Base-by-base conservation (phyloP, 495 filamentous ascomycete species). In the Neurospora discreta region DNA sequence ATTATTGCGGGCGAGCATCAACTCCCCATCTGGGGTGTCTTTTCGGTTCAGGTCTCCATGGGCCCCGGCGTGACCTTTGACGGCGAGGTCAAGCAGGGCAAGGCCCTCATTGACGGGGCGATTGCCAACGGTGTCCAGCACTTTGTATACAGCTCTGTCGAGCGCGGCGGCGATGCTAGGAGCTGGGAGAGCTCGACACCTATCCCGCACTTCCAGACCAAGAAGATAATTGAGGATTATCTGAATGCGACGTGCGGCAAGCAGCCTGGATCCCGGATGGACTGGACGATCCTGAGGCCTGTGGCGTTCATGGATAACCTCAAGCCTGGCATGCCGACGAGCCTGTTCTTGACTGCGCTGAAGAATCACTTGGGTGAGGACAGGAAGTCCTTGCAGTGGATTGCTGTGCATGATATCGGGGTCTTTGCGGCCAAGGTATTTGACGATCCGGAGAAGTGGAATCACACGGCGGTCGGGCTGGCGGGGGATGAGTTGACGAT, bases 121-220 rank as follows among this genome's bases (percentile, higher is more conserved):
- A 72, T 93, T 71, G 82, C 84, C 39, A 75, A 86, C 16, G 83
- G 85, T 20, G 88, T 93, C 70, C 81, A 83, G 70, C 85, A 89
- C 74, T 91, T 93, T 76, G 87, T 94, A 10, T 93, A 92, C 81
- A 85, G 82, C 46, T 88, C 85, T 67, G 89, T 92, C 8, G 91
- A 93, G 74, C 89, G 91, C 5, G 90, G 90, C 58, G 91, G 90
- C 38, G 80, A 83, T 18, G 80, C 83, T 5, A 77, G 77, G 0
- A 89, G 86, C 36, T 85, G 85, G 73, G 74, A 81, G 9, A 90
- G 87, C 72, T 81, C 85, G 7, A 93, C 91, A 0, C 78, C 84
- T 0, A 82, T 93, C 58, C 88, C 89, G 38, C 90, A 93, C 75
- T 92, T 92, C 77, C 84, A 85, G 70, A 82, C 77, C 80, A 93